A percentile compares a stretch with the other conserved stretches of the same genome.
These are phyloP conservation scores for Microdochium trichocladiopsis DNA, from an alignment of 2,329 filamentous ascomycete genomes.

Conservation along the genomic window DNA sequence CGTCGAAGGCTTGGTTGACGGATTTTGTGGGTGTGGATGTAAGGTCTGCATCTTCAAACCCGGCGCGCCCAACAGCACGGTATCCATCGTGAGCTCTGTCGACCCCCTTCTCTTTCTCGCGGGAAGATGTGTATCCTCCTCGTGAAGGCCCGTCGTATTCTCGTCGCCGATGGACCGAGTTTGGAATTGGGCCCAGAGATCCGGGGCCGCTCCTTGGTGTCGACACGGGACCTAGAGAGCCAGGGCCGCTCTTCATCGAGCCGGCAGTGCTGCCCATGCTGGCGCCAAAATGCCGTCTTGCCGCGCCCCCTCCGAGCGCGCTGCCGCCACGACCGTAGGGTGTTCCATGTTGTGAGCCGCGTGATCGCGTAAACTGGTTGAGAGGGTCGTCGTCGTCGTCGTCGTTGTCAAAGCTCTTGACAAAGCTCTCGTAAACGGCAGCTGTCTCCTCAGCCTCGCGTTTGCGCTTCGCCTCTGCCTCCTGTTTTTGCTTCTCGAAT, in stretches of 20 bases:
- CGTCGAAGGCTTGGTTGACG: constrained; percentile 66
- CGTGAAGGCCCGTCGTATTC: constrained; percentile 4
- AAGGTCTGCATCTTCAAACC: background rate
- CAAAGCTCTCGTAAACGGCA: constrained; percentile 79
- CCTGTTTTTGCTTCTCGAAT: constrained; percentile 83
- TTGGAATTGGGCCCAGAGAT: constrained; percentile 47
- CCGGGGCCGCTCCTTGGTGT: constrained; percentile 54
- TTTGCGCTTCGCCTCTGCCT: constrained; percentile 80
- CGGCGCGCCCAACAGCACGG: background rate
- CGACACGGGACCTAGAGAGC: constrained; percentile 31
- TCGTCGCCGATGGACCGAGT: constrained; percentile 33
- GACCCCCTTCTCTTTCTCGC: background rate
- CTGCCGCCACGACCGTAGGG: constrained; percentile 19
- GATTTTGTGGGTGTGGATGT: constrained; percentile 35
- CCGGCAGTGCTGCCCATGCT: background rate
- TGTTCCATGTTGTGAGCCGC: constrained; percentile 6
- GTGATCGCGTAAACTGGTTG: background rate
- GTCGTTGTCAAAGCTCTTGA: constrained; percentile 68
- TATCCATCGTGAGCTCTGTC: constrained; percentile 41
- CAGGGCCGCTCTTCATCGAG: background rate
- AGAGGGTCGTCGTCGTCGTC: constrained; percentile 36
- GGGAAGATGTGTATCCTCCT: constrained; percentile 3
- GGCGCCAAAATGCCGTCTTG: constrained; percentile 60
- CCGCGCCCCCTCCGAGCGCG: constrained; percentile 18
- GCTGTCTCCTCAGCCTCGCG: constrained; percentile 83